A percentile compares a stretch with the other conserved stretches of the same genome.
phyloP scores from a whole-genome alignment of 2,329 filamentous ascomycete genomes.

The Paramyrothecium roridum region DNA sequence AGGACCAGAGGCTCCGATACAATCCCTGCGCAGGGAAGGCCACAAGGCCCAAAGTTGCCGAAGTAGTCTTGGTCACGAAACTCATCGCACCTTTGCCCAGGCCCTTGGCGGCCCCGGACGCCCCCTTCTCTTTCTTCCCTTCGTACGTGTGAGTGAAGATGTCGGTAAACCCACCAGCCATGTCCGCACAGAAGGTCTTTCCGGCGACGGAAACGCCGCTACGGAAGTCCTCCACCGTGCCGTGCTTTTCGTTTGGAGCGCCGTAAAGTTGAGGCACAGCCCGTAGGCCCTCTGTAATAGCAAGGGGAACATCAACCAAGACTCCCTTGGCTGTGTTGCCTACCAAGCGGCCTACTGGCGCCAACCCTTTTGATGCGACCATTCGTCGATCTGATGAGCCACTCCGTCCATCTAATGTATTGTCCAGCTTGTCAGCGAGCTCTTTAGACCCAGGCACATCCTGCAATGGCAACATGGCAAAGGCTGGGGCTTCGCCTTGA shows the following conservation, averaged over 20 bases:
- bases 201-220: background rate
- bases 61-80: background rate
- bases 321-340: background rate
- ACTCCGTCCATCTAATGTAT: background rate
- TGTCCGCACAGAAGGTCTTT: background rate
- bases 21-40: background rate
- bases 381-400: background rate
- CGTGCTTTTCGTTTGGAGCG: background rate
- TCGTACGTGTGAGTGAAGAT: background rate
- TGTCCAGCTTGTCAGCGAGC: background rate
- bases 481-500: background rate
- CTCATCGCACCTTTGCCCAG: background rate
- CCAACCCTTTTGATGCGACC: background rate
- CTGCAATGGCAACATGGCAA: background rate
- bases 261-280: background rate
- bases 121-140: background rate
- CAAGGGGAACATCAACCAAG: background rate
- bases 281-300: background rate
- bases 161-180: background rate
- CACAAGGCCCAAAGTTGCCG: background rate
- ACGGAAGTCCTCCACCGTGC: background rate
- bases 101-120: background rate
- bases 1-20: background rate
- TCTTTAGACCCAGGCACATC: background rate
- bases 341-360: background rate